A percentile compares a stretch with the other conserved stretches of the same genome.
Evolutionary conservation across 2,329 filamentous ascomycete species (phyloP).

Genomic region (Talaromyces atroroseus): DNA sequence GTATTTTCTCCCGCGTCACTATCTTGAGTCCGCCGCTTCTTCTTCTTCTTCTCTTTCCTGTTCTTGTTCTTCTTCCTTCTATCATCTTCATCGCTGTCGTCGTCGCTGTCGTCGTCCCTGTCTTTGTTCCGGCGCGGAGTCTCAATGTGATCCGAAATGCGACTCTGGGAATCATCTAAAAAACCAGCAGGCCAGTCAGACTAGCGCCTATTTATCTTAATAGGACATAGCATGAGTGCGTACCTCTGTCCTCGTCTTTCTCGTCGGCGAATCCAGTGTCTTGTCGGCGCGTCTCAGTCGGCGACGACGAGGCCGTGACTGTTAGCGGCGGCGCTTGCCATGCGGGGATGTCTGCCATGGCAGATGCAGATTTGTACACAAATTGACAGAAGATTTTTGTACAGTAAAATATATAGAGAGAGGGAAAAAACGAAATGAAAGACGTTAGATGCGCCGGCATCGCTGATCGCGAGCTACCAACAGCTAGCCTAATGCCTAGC

Average conservation of each 20-base stretch:
- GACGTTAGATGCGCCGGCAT: no score
- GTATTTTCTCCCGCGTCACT: not conserved
- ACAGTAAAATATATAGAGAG: no score
- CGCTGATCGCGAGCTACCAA: not conserved
- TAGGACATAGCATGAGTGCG: not conserved
- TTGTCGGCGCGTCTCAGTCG: conserved; percentile 2
- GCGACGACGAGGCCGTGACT: conserved; percentile 9
- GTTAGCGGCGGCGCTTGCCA: conserved; percentile 7
- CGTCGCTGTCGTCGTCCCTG: not conserved
- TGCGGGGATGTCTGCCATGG: not conserved
- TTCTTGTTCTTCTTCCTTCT: not conserved
- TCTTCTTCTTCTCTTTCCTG: not conserved
- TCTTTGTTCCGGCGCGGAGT: not conserved
- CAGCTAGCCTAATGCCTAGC: not conserved
- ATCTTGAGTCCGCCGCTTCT: not conserved
- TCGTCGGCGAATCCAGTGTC: not conserved
- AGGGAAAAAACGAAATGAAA: no score
- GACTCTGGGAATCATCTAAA: conserved; percentile 6
- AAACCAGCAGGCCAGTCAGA: not conserved
- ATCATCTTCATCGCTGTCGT: not conserved
- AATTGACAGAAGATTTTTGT: not conserved
- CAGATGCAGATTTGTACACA: no score
- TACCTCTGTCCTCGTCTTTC: conserved; percentile 3
- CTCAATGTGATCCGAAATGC: conserved; percentile 12
- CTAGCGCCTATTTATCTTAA: not conserved